These are phyloP conservation scores for Fraxinus albicans DNA, from an alignment of 305 asterid genomes.

Conservation along the genomic window DNA sequence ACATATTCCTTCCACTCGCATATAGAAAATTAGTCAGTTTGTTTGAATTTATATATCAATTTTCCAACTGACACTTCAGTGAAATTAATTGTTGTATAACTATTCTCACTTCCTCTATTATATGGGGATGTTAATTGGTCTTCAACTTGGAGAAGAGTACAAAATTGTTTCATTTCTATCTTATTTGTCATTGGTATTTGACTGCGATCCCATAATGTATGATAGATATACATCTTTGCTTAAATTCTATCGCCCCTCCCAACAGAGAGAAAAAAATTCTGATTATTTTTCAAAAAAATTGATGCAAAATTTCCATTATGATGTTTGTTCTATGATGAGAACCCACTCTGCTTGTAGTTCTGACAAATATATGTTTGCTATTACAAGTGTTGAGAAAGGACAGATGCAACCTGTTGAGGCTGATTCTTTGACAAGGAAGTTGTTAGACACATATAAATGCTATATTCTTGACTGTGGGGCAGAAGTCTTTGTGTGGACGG, in stretches of 20 bases:
- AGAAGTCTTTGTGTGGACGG: slow-evolving; percentile 93
- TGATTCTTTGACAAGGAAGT: slow-evolving; percentile 66
- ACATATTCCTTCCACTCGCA: neutral
- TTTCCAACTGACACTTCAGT: neutral
- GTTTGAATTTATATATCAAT: slow-evolving; percentile 8
- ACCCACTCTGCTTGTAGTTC: slow-evolving; percentile 16
- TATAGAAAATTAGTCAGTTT: neutral
- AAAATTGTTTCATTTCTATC: neutral
- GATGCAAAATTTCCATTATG: slow-evolving; percentile 18
- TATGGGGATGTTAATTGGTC: neutral
- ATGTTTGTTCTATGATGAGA: slow-evolving; percentile 12
- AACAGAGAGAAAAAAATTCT: slow-evolving; percentile 1
- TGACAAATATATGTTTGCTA: slow-evolving; percentile 31
- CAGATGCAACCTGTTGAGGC: slow-evolving; percentile 68
- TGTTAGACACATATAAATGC: slow-evolving; percentile 71
- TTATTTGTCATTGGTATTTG: neutral
- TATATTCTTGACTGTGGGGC: slow-evolving; percentile 83
- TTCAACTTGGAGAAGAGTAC: neutral
- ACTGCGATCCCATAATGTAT: neutral
- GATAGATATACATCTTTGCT: neutral
- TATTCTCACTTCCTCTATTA: neutral
- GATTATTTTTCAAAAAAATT: slow-evolving; percentile 8
- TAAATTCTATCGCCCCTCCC: neutral
- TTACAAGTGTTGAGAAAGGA: slow-evolving; percentile 77
- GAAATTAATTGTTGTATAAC: slow-evolving; percentile 8